These are phyloP conservation scores for Epichloe elymi DNA, from an alignment of 2,329 filamentous ascomycete genomes.

Conservation along the genomic window DNA sequence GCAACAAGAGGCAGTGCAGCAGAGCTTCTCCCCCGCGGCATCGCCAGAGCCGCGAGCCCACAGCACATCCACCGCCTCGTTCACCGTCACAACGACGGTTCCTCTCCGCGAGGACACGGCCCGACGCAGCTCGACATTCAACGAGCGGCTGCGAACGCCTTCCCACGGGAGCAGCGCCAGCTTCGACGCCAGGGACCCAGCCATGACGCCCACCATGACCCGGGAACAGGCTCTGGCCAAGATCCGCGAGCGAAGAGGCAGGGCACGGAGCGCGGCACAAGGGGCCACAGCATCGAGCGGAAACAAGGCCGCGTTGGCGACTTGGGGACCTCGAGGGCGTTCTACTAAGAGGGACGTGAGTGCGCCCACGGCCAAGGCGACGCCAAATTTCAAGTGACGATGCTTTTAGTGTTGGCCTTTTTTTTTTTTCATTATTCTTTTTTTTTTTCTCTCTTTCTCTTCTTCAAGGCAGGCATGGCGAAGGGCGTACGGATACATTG, in stretches of 20 bases:
- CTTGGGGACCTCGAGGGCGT: constrained; percentile 5
- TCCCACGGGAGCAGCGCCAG: constrained; percentile 24
- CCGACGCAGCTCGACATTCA: constrained; percentile 26
- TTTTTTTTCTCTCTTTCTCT: neutral
- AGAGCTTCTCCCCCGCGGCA: constrained; percentile 8
- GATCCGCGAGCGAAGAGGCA: constrained; percentile 58
- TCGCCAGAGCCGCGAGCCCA: constrained; percentile 26
- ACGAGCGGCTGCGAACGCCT: constrained; percentile 32
- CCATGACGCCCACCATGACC: constrained; percentile 52
- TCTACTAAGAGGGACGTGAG: constrained; percentile 33
- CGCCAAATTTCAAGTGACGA: constrained; percentile 4
- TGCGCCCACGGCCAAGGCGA: constrained; percentile 24
- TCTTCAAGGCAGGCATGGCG: constrained; percentile 5
- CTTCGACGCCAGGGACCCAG: constrained; percentile 44
- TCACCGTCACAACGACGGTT: constrained; percentile 39
- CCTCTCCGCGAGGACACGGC: constrained; percentile 32
- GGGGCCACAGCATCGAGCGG: constrained; percentile 46
- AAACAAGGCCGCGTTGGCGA: constrained; percentile 42
- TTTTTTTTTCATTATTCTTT: neutral
- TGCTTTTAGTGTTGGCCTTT: neutral
- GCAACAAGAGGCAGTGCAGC: neutral
- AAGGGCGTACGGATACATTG: constrained; percentile 3
- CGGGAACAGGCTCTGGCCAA: constrained; percentile 63
- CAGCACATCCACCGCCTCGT: constrained; percentile 30
- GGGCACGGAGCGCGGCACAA: constrained; percentile 55